A percentile compares a stretch with the other conserved stretches of the same genome.
phyloP scores from a whole-genome alignment of 768 basidiomycete species.

The Tylopilus vinaceipallidus region DNA sequence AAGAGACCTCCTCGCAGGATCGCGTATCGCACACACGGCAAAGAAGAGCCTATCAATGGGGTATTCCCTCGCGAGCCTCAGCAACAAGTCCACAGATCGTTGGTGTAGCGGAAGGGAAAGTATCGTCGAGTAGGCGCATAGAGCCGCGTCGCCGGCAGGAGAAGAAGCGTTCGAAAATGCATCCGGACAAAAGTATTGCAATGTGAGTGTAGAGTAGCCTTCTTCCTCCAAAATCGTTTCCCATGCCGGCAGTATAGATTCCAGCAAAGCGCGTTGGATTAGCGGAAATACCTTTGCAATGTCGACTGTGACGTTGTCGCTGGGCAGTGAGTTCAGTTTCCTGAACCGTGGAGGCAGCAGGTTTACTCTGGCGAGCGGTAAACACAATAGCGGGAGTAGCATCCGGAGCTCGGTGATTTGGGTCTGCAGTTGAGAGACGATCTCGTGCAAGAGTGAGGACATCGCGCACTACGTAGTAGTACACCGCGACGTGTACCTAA shows the following conservation, averaged over 20 bases:
- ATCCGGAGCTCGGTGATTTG: slow-evolving; percentile 47
- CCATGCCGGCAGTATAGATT: slow-evolving; percentile 71
- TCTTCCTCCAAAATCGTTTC: slow-evolving; percentile 50
- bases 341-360: slow-evolving; percentile 61
- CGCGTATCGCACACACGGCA: slow-evolving; percentile 41
- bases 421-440: slow-evolving; percentile 44
- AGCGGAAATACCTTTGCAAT: slow-evolving; percentile 40
- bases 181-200: slow-evolving; percentile 77
- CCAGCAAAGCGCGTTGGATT: slow-evolving; percentile 66
- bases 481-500: too few species aligned
- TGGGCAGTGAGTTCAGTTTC: slow-evolving; percentile 40
- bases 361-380: slow-evolving; percentile 55
- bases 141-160: slow-evolving; percentile 50
- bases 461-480: too few species aligned
- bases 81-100: slow-evolving; percentile 53
- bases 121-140: slow-evolving; percentile 65
- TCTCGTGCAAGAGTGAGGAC: slow-evolving; percentile 31
- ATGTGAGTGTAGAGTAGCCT: slow-evolving; percentile 42
- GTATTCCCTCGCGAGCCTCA: slow-evolving; percentile 56
- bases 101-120: slow-evolving; percentile 46
- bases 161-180: slow-evolving; percentile 49
- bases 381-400: slow-evolving; percentile 54
- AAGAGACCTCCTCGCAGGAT: slow-evolving; percentile 30
- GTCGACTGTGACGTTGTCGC: slow-evolving; percentile 17
- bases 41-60: slow-evolving; percentile 65